Evolutionary conservation across 2,329 filamentous ascomycete genomes (phyloP).

Genomic region (Monosporascus sp.): DNA sequence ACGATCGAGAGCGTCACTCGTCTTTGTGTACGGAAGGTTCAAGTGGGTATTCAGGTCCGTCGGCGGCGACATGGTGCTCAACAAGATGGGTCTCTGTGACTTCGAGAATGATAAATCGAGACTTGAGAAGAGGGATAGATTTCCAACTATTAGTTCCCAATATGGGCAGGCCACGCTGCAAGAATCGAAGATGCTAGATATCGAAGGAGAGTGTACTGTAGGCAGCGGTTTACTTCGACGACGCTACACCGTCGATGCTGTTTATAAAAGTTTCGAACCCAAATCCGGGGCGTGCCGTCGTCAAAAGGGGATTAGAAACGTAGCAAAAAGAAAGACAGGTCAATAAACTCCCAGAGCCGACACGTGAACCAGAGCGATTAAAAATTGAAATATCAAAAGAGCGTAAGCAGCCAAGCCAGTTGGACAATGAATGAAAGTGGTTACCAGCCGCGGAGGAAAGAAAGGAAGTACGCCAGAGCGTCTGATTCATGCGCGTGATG

Average conservation of each 20-base stretch:
- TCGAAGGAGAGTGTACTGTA: conserved; percentile 1
- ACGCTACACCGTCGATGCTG: neutral
- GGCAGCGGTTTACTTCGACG: conserved; percentile 1
- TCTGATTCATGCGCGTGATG: conserved; percentile 22
- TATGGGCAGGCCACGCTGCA: conserved; percentile 38
- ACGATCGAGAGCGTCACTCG: conserved; percentile 49
- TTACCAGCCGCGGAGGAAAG: conserved; percentile 39
- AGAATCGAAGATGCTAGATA: conserved; percentile 35
- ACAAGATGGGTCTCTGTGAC: neutral
- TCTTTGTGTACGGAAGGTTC: conserved; percentile 40
- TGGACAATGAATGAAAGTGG: conserved; percentile 40
- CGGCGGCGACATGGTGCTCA: conserved; percentile 44
- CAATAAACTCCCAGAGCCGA: neutral
- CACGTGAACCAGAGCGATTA: neutral
- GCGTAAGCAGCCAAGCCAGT: conserved; percentile 52
- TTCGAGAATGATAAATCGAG: neutral
- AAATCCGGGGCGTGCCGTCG: conserved; percentile 11
- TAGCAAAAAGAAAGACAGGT: neutral
- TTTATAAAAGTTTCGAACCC: conserved; percentile 2
- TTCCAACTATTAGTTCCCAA: conserved; percentile 9
- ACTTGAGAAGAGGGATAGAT: neutral
- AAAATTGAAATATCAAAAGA: conserved; percentile 36
- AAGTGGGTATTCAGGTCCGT: conserved; percentile 40
- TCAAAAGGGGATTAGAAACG: conserved; percentile 15
- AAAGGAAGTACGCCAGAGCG: conserved; percentile 29